Percentiles rank a stretch among this genome's conserved stretches.
These are phyloP conservation scores for Sclerotinia borealis DNA, from an alignment of 2,329 filamentous ascomycete genomes.

Conservation along the genomic window DNA sequence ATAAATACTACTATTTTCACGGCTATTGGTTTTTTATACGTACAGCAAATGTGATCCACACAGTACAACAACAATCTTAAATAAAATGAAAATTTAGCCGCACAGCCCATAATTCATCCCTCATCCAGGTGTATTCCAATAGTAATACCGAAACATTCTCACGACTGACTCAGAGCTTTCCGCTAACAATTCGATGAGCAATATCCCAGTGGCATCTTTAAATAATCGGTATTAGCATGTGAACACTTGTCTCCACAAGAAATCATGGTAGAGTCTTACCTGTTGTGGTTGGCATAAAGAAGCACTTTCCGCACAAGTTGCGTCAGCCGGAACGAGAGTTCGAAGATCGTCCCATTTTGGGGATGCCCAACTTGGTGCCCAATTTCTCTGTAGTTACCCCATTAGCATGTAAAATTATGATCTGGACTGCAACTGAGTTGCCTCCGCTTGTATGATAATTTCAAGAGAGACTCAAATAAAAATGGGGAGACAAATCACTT, in stretches of 20 bases:
- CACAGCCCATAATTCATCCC: too few relatives aligned
- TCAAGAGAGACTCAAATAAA: too few relatives aligned
- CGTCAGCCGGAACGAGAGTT: neutral
- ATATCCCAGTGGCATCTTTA: neutral
- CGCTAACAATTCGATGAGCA: neutral
- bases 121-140: neutral
- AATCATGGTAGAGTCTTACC: neutral
- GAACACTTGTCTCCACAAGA: neutral
- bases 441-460: too few relatives aligned
- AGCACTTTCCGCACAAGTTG: neutral
- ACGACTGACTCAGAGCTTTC: too few relatives aligned
- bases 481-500: accelerated
- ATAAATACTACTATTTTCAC: too few relatives aligned
- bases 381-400: neutral
- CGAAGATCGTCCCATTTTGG: neutral
- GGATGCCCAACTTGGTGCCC: neutral
- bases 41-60: too few relatives aligned
- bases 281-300: neutral
- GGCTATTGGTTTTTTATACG: too few relatives aligned
- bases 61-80: too few relatives aligned
- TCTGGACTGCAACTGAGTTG: too few relatives aligned
- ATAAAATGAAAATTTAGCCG: too few relatives aligned
- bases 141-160: neutral
- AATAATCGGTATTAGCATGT: neutral
- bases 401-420: accelerated